Percentiles rank a stretch among this genome's conserved stretches.
Conservation (phyloP, 805 yeast genomes). For the Dipodascus albidus region DNA sequence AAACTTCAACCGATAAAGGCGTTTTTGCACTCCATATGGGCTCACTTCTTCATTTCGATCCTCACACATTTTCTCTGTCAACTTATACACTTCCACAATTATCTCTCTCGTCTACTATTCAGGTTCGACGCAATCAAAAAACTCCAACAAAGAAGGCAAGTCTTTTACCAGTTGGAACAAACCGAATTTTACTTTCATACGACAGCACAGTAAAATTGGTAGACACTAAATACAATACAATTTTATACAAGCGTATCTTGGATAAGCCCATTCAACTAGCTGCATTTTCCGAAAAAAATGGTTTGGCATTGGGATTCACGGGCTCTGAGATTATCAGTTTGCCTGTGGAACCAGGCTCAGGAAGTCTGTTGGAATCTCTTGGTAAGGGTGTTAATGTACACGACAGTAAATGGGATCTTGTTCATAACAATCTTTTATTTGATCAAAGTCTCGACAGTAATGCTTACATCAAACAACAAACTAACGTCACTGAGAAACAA, state of each 20-base stretch:
- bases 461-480: constrained; percentile 6
- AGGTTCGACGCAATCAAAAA: background rate
- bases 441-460: constrained; percentile 7
- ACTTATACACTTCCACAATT: constrained; percentile 3
- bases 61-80: constrained; percentile 18
- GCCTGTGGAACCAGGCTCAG: constrained; percentile 49
- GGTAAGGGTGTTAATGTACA: constrained; percentile 42
- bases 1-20: constrained; percentile 6
- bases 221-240: constrained; percentile 25
- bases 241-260: constrained; percentile 13
- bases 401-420: constrained; percentile 11
- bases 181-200: constrained; percentile 19
- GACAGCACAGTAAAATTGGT: constrained; percentile 26
- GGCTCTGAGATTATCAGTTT: constrained; percentile 20
- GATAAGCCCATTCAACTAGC: constrained; percentile 10
- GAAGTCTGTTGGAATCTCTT: constrained; percentile 55
- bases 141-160: background rate
- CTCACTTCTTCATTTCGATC: constrained; percentile 8
- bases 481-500: constrained; percentile 11
- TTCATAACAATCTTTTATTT: constrained; percentile 11
- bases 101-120: background rate
- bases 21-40: constrained; percentile 11
- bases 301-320: constrained; percentile 13
- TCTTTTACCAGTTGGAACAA: constrained; percentile 17
- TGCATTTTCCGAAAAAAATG: constrained; percentile 5